A percentile compares a stretch with the other conserved stretches of the same genome.
Evolutionary conservation across 805 yeast genomes (phyloP).

Genomic region (Metschnikowia baotianmanensis): DNA sequence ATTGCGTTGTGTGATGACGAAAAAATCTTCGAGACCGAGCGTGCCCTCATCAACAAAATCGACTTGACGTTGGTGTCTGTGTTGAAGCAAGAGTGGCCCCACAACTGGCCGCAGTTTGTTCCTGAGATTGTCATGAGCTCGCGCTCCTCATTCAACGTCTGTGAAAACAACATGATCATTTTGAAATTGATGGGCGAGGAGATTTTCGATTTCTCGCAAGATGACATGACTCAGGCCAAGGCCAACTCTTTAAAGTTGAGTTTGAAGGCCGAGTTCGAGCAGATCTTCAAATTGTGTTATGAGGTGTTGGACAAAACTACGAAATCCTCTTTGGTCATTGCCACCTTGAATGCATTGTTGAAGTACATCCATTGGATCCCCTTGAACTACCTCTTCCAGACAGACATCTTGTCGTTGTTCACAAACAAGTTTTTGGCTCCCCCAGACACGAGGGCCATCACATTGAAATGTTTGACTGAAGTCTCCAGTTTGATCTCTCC

Average conservation of each 20-base stretch:
- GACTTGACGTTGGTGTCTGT: slow-evolving; percentile 92
- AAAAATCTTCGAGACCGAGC: slow-evolving; percentile 62
- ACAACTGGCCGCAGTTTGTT: slow-evolving; percentile 95
- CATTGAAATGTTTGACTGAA: slow-evolving; percentile 92
- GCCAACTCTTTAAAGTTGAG: slow-evolving; percentile 77
- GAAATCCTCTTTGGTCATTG: slow-evolving; percentile 77
- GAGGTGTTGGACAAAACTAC: slow-evolving; percentile 88
- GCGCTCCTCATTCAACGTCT: slow-evolving; percentile 82
- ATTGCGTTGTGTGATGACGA: slow-evolving; percentile 87
- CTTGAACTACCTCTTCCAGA: slow-evolving; percentile 82
- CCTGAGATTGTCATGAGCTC: slow-evolving; percentile 89
- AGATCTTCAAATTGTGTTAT: slow-evolving; percentile 87
- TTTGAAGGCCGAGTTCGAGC: slow-evolving; percentile 88
- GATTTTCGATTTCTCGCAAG: slow-evolving; percentile 93
- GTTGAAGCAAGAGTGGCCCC: slow-evolving; percentile 98
- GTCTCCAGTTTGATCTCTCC: slow-evolving; percentile 67
- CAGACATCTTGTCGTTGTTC: slow-evolving; percentile 70
- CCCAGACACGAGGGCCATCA: slow-evolving; percentile 73
- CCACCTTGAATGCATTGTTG: slow-evolving; percentile 79
- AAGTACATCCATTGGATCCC: slow-evolving; percentile 96
- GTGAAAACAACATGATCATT: slow-evolving; percentile 96
- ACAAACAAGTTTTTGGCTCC: slow-evolving; percentile 75
- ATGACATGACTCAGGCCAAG: slow-evolving; percentile 95
- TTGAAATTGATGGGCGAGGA: slow-evolving; percentile 89
- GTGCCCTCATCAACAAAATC: slow-evolving; percentile 85